These are phyloP conservation scores for Allomyces macrogynus DNA, from an alignment of 192 early-diverging fungal genomes.

Conservation along the genomic window DNA sequence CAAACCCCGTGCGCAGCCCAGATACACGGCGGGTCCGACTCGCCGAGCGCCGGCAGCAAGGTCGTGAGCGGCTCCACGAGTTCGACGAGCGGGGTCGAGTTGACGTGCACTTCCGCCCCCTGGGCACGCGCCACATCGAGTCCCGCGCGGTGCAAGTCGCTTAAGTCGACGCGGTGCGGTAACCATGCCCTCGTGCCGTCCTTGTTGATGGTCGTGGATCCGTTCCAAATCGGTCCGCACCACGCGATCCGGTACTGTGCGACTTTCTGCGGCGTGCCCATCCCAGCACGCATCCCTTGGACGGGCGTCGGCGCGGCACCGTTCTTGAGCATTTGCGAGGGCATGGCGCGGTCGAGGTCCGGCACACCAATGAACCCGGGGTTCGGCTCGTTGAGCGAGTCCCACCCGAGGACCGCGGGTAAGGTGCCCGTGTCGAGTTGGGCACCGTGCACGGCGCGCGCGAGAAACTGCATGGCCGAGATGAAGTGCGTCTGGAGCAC, in stretches of 20 bases:
- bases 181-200: slow-evolving; percentile 19
- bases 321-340: slow-evolving; percentile 22
- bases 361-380: slow-evolving; percentile 22
- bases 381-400: slow-evolving; percentile 34
- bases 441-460: slow-evolving; percentile 16
- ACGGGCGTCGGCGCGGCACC: slow-evolving; percentile 30
- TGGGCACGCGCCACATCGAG: background rate
- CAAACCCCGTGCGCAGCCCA: slow-evolving; percentile 33
- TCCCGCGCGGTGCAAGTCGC: background rate
- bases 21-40: slow-evolving; percentile 13
- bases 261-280: slow-evolving; percentile 18
- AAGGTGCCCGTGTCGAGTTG: slow-evolving; percentile 12
- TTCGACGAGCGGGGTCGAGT: background rate
- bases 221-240: slow-evolving; percentile 22
- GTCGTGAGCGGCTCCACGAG: background rate
- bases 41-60: slow-evolving; percentile 6
- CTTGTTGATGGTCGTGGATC: slow-evolving; percentile 18
- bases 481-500: slow-evolving; percentile 32
- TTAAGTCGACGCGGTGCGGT: background rate
- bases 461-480: slow-evolving; percentile 18
- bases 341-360: slow-evolving; percentile 19
- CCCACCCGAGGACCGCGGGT: slow-evolving; percentile 27
- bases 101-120: background rate
- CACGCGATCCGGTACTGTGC: slow-evolving; percentile 26
- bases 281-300: slow-evolving; percentile 25